Evolutionary conservation across 805 yeast genomes (phyloP).

Genomic region (Candida nanaspora): DNA sequence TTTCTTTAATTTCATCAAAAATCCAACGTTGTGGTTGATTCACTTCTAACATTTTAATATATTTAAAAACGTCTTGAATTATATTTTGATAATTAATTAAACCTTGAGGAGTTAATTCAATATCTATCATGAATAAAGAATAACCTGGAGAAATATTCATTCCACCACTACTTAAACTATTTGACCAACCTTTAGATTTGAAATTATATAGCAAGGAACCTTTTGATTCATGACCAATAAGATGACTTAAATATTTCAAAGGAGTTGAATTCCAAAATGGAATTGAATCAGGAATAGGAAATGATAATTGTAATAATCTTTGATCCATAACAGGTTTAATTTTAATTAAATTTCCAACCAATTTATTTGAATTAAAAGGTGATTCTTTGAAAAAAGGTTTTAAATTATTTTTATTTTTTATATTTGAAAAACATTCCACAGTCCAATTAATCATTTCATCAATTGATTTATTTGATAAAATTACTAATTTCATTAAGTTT

Average conservation of each 20-base stretch:
- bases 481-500: constrained; percentile 80
- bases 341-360: constrained; percentile 46
- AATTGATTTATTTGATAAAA: constrained; percentile 75
- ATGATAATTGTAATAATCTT: constrained; percentile 58
- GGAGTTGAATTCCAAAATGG: constrained; percentile 65
- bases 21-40: constrained; percentile 73
- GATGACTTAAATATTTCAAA: constrained; percentile 63
- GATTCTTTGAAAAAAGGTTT: constrained; percentile 38
- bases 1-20: constrained; percentile 65
- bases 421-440: constrained; percentile 50
- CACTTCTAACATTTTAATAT: constrained; percentile 51
- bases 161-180: constrained; percentile 67
- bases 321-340: constrained; percentile 83
- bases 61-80: constrained; percentile 57
- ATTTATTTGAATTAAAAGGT: constrained; percentile 39
- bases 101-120: constrained; percentile 75
- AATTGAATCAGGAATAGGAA: constrained; percentile 70
- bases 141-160: constrained; percentile 59
- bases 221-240: constrained; percentile 87
- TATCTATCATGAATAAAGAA: constrained; percentile 58
- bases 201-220: constrained; percentile 74
- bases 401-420: constrained; percentile 44
- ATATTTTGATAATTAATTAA: constrained; percentile 56
- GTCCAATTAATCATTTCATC: constrained; percentile 71
- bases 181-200: constrained; percentile 74